Conservation (phyloP, 1,284 basidiomycete species). For the Erythrobasidium hasegawianum region DNA sequence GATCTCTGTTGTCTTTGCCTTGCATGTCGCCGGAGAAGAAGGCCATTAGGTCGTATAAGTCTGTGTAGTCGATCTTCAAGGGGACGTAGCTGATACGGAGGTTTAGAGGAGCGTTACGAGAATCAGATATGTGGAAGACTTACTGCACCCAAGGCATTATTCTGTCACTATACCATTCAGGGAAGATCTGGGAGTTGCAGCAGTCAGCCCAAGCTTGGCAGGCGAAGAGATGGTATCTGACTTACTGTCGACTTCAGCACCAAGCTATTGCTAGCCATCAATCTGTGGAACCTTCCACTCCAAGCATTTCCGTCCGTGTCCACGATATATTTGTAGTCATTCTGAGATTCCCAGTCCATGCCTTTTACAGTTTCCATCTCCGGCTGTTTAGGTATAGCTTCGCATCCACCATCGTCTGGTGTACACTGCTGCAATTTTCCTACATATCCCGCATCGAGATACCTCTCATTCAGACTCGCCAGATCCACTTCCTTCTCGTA, state of each 20-base stretch:
- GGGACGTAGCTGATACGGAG: slow-evolving; percentile 41
- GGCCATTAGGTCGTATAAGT: slow-evolving; percentile 50
- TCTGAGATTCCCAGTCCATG: slow-evolving; percentile 44
- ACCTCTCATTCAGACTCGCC: slow-evolving; percentile 39
- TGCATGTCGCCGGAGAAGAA: slow-evolving; percentile 53
- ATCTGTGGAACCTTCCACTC: slow-evolving; percentile 47
- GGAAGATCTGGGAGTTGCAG: slow-evolving; percentile 40
- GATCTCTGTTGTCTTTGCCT: slow-evolving; percentile 48
- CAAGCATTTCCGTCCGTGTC: slow-evolving; percentile 55
- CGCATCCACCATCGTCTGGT: slow-evolving; percentile 42
- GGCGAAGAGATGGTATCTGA: no score
- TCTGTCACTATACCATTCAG: slow-evolving; percentile 53
- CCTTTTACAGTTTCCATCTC: slow-evolving; percentile 40
- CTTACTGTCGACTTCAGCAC: slow-evolving; percentile 54
- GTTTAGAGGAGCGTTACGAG: neutral
- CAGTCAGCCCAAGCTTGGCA: neutral
- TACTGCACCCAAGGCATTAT: slow-evolving; percentile 50
- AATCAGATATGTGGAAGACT: no score
- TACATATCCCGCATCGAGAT: slow-evolving; percentile 46
- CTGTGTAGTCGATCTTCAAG: slow-evolving; percentile 45
- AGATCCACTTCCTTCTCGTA: slow-evolving; percentile 37
- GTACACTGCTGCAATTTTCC: slow-evolving; percentile 45
- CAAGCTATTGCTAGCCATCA: slow-evolving; percentile 52
- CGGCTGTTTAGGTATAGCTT: slow-evolving; percentile 37
- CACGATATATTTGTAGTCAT: slow-evolving; percentile 52